Conservation (phyloP, 495 filamentous ascomycete genomes). For the Hypoxylon trugodes region DNA sequence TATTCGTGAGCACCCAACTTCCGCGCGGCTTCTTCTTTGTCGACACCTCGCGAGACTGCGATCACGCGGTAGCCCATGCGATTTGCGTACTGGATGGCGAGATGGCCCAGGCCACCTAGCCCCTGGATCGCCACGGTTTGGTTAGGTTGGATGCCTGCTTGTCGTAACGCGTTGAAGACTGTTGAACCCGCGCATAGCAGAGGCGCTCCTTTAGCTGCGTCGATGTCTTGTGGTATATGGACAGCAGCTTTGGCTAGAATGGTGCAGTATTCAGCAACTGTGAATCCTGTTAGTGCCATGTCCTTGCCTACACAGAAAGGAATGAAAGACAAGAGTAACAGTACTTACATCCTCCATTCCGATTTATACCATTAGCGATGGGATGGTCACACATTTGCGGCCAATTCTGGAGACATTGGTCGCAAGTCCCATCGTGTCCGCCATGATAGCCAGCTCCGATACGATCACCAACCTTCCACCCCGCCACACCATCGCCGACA, state of each 20-base stretch:
- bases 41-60: conserved; percentile 63
- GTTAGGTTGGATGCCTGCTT: conserved; percentile 60
- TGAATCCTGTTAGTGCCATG: not conserved
- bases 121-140: conserved; percentile 69
- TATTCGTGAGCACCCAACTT: conserved; percentile 73
- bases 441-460: conserved; percentile 59
- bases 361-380: conserved; percentile 59
- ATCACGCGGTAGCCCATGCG: conserved; percentile 71
- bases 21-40: conserved; percentile 66
- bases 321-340: not conserved
- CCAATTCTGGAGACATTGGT: conserved; percentile 53
- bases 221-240: conserved; percentile 61
- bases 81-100: conserved; percentile 70
- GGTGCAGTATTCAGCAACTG: conserved; percentile 67
- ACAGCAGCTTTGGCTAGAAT: conserved; percentile 68
- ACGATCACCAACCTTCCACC: conserved; percentile 55
- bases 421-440: conserved; percentile 53
- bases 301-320: not conserved
- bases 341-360: conserved; percentile 55
- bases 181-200: conserved; percentile 76
- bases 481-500: conserved; percentile 53
- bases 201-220: conserved; percentile 66
- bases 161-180: conserved; percentile 71
- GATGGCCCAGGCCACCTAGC: conserved; percentile 70
- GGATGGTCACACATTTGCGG: conserved; percentile 63